A percentile compares a stretch with the other conserved stretches of the same genome.
phyloP scores from a whole-genome alignment of 2,329 filamentous ascomycete species.

The Didymella sp. region DNA sequence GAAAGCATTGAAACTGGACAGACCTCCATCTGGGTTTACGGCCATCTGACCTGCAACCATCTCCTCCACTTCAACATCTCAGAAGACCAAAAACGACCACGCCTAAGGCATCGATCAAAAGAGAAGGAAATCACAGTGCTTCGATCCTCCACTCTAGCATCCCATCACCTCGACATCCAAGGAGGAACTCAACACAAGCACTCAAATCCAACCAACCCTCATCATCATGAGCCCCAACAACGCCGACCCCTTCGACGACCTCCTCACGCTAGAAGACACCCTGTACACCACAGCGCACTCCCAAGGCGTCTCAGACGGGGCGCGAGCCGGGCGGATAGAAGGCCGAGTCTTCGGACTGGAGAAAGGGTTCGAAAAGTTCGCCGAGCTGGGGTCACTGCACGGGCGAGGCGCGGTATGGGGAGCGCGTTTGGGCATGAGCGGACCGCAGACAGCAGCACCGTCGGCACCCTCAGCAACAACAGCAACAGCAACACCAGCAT shows the following conservation, averaged over 20 bases:
- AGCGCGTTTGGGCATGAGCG: constrained; percentile 68
- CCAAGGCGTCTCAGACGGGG: constrained; percentile 77
- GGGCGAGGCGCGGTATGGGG: constrained; percentile 85
- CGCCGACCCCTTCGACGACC: constrained; percentile 60
- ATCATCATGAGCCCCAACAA: too few species aligned
- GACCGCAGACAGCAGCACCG: neutral
- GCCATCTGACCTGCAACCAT: too few species aligned
- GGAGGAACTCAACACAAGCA: too few species aligned
- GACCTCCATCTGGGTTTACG: too few species aligned
- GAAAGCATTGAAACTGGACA: too few species aligned
- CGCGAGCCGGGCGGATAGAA: constrained; percentile 80
- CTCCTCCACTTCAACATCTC: too few species aligned
- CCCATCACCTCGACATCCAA: too few species aligned
- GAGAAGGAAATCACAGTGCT: too few species aligned
- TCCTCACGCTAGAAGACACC: constrained; percentile 66
- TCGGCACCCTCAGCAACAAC: neutral
- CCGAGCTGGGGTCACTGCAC: constrained; percentile 78
- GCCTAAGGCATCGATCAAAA: too few species aligned
- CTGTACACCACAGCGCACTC: constrained; percentile 86
- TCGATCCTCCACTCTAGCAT: too few species aligned
- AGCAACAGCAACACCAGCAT: neutral
- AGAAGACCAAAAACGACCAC: too few species aligned
- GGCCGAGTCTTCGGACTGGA: constrained; percentile 89
- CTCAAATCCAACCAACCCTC: too few species aligned
- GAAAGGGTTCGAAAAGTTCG: constrained; percentile 92